These are phyloP conservation scores for Agaricus subrufescens DNA, from an alignment of 768 basidiomycete genomes.

Conservation along the genomic window DNA sequence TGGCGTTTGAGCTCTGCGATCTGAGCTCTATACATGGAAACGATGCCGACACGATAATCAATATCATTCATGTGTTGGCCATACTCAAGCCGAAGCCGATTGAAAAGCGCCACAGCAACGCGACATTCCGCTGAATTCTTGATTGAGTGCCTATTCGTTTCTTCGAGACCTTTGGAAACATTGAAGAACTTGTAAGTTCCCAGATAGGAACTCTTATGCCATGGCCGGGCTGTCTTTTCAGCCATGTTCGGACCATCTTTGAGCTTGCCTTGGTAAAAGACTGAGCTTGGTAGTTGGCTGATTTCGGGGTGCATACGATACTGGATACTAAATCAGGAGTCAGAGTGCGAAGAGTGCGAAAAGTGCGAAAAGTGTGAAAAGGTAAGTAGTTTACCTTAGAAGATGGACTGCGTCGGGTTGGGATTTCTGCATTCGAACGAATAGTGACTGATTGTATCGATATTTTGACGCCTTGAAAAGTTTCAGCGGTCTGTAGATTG, in stretches of 20 bases:
- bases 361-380: neutral
- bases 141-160: slow-evolving; percentile 60
- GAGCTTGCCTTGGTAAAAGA: slow-evolving; percentile 82
- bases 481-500: neutral
- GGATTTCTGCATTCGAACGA: slow-evolving; percentile 83
- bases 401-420: slow-evolving; percentile 84
- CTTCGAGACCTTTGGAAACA: slow-evolving; percentile 65
- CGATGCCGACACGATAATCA: slow-evolving; percentile 47
- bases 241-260: slow-evolving; percentile 90
- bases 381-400: slow-evolving; percentile 55
- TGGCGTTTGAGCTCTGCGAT: slow-evolving; percentile 64
- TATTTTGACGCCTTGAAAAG: slow-evolving; percentile 55
- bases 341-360: neutral
- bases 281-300: slow-evolving; percentile 78
- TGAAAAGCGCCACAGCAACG: slow-evolving; percentile 74
- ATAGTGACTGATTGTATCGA: slow-evolving; percentile 87
- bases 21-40: slow-evolving; percentile 95
- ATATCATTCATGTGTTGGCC: slow-evolving; percentile 32
- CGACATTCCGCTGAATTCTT: slow-evolving; percentile 72
- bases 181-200: slow-evolving; percentile 91
- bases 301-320: slow-evolving; percentile 99
- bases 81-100: slow-evolving; percentile 64
- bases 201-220: slow-evolving; percentile 78
- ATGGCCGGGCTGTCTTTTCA: slow-evolving; percentile 72
- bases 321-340: slow-evolving; percentile 66